phyloP scores from a whole-genome alignment of 805 yeast species.

The Saccharomyces kudriavzevii region DNA sequence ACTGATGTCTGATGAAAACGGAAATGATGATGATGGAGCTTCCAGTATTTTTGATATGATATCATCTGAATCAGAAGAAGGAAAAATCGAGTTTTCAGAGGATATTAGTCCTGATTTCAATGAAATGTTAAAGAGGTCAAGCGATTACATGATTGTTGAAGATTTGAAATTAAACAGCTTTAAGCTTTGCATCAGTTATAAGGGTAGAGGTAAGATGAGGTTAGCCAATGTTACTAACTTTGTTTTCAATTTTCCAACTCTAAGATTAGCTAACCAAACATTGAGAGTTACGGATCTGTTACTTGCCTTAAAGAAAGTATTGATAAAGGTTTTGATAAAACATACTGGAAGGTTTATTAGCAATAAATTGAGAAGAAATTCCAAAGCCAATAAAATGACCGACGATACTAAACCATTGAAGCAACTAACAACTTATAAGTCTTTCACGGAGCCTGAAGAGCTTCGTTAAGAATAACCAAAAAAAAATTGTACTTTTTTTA shows the following conservation, averaged over 20 bases:
- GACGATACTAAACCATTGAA: conserved; percentile 4
- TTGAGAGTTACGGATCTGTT: conserved; percentile 70
- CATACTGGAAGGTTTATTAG: conserved; percentile 73
- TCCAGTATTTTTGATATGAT: conserved; percentile 5
- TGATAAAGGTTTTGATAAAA: conserved; percentile 48
- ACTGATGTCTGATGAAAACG: background rate
- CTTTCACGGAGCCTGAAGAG: conserved; percentile 11
- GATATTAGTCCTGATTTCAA: conserved; percentile 35
- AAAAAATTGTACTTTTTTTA: too few species aligned
- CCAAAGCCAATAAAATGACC: conserved; percentile 1
- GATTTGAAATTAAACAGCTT: conserved; percentile 45
- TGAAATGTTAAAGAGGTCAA: conserved; percentile 69
- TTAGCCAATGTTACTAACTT: conserved; percentile 74
- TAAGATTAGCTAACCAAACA: conserved; percentile 50
- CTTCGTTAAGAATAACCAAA: background rate
- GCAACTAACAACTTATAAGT: conserved; percentile 9
- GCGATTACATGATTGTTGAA: conserved; percentile 61
- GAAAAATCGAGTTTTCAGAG: conserved; percentile 8
- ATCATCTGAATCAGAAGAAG: conserved; percentile 7
- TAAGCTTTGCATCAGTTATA: conserved; percentile 61
- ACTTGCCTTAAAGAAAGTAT: conserved; percentile 50
- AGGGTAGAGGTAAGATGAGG: conserved; percentile 61
- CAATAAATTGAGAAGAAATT: conserved; percentile 49
- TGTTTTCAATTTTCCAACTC: conserved; percentile 53
- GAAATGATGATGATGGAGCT: background rate